Percentiles rank a stretch among this genome's conserved stretches.
Conservation (phyloP, 192 early-diverging fungal species). For the Powellomyces hirtus region DNA sequence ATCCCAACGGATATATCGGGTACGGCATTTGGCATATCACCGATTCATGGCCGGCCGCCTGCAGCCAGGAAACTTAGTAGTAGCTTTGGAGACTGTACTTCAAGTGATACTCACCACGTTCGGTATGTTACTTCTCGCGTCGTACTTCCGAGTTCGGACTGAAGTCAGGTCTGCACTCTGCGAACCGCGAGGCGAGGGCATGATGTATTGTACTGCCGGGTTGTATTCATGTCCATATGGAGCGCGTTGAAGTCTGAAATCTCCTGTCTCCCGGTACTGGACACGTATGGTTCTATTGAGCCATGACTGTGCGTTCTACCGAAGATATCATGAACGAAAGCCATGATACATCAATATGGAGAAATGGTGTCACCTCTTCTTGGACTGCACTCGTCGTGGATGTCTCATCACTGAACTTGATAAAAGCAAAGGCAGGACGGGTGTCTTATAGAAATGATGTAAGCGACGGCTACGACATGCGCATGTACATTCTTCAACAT, state of each 20-base stretch:
- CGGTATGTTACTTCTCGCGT: too few relatives aligned
- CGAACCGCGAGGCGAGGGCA: too few relatives aligned
- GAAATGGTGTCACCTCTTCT: constrained; percentile 37
- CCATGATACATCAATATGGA: not conserved
- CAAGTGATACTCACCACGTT: too few relatives aligned
- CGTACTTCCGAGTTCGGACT: too few relatives aligned
- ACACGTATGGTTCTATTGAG: constrained; percentile 39
- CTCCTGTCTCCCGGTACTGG: constrained; percentile 35
- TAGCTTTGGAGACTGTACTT: too few relatives aligned
- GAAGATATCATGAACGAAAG: not conserved
- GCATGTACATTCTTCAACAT: not conserved
- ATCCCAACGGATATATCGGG: too few relatives aligned
- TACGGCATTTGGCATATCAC: too few relatives aligned
- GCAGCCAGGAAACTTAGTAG: too few relatives aligned
- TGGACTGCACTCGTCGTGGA: constrained; percentile 51
- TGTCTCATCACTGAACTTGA: constrained; percentile 52
- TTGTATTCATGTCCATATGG: not conserved
- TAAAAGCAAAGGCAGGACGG: constrained; percentile 64
- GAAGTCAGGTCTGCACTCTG: too few relatives aligned
- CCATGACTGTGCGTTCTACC: constrained; percentile 37
- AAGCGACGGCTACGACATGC: not conserved
- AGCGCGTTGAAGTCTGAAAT: not conserved
- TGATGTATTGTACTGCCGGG: too few relatives aligned
- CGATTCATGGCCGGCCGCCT: too few relatives aligned
- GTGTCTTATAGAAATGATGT: not conserved